Percentiles rank a stretch among this genome's conserved stretches.
These are phyloP conservation scores for Rubus parviflorus DNA, from an alignment of 306 rosid species.

Conservation along the genomic window DNA sequence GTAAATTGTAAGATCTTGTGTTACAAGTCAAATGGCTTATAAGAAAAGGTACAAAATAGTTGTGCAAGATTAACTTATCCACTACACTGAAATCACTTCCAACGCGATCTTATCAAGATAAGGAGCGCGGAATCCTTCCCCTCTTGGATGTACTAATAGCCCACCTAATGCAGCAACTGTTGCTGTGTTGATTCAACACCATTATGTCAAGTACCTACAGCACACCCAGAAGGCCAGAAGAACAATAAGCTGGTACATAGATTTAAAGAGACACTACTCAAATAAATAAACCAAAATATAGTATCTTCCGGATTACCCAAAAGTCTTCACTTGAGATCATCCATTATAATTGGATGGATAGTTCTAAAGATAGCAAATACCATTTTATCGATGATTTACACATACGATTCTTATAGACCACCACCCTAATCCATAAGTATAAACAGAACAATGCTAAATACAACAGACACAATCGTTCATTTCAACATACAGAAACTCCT, in stretches of 20 bases:
- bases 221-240: slow-evolving; percentile 11
- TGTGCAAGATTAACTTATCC: slow-evolving; percentile 1
- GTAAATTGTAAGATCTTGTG: neutral
- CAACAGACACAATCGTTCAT: neutral
- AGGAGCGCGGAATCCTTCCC: slow-evolving; percentile 11
- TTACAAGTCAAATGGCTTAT: neutral
- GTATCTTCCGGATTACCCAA: neutral
- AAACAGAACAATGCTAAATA: neutral
- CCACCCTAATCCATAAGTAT: neutral
- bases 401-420: neutral
- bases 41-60: neutral
- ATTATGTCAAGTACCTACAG: slow-evolving; percentile 25
- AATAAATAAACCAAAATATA: neutral
- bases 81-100: slow-evolving; percentile 13
- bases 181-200: slow-evolving; percentile 14
- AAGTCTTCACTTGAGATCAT: neutral
- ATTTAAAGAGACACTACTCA: neutral
- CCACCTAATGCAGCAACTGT: slow-evolving; percentile 14
- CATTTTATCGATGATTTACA: neutral
- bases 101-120: slow-evolving; percentile 13
- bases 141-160: neutral
- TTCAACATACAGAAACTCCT: neutral
- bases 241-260: neutral
- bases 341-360: neutral
- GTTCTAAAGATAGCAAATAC: neutral